Evolutionary conservation across 345 rosid genomes (phyloP), one percentile per base, ranked within the genome.

Genomic region (Erucastrum elatum): DNA sequence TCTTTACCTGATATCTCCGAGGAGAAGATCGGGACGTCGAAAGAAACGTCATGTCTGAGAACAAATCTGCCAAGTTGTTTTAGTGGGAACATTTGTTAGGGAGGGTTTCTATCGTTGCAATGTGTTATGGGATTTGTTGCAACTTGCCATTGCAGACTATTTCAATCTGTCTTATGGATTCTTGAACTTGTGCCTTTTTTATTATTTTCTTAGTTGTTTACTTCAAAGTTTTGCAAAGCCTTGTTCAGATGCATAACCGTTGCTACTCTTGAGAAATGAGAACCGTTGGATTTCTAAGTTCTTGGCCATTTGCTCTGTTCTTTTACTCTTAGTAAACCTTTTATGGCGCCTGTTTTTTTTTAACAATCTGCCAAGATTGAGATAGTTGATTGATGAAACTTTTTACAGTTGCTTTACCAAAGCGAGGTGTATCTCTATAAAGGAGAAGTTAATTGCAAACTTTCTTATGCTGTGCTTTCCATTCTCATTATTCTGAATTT

Each of bases 31-130:
- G 21, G 21, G 21, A 21, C 21, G 21, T 21, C 21, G 21, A 21
- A 79, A 79, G 71, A 85, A 80, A 70, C 39, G 66, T 39, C 63
- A 72, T 77, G 81, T 73, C 72, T 77, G 71, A 81, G 15, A 56
- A 29, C 31, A 29, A 29, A 29, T 29, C 21, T 21, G 21, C 21
- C 21, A 29, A 29, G 4, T 29, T 29, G 31, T 29, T 29, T 29
- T 29, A 29, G 34, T 21, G 46, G 31, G 44, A 72, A 64, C 39
- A 30, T 49, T 29, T 74, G 29, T 66, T 66, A 35, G 62, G 41
- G 63, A 72, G 46, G 77, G 46, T 60, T 73, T 46, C 39, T 67
- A 15, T 29, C 71, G 39, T 39, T 72, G 66, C 66, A 62, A 63
- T 77, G 31, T 29, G 31, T 29, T 29, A 3, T 29, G 31, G 3